Conservation (phyloP, 2,329 filamentous ascomycete genomes). For the Xylariales sp. region DNA sequence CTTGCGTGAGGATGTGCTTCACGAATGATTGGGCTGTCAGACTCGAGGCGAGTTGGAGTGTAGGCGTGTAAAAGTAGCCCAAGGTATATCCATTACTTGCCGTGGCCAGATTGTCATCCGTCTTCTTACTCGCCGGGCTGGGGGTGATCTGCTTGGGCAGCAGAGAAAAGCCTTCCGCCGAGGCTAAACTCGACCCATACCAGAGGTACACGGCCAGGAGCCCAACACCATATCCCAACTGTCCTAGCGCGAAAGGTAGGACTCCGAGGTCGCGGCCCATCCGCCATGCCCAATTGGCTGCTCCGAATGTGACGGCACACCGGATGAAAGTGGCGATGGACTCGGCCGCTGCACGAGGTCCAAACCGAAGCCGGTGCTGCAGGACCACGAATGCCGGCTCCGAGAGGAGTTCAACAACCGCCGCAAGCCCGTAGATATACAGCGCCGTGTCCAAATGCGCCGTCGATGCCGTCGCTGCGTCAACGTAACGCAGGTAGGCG, state of each 20-base stretch:
- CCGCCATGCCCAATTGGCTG: constrained; percentile 60
- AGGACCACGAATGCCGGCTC: constrained; percentile 89
- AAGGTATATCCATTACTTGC: constrained; percentile 39
- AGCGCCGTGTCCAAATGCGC: constrained; percentile 58
- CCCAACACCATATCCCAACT: constrained; percentile 67
- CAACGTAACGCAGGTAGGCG: constrained; percentile 58
- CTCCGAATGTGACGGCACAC: constrained; percentile 68
- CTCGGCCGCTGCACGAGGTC: constrained; percentile 76
- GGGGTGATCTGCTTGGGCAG: constrained; percentile 39
- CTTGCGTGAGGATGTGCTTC: constrained; percentile 92
- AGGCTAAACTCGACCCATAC: constrained; percentile 54
- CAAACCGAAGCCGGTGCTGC: constrained; percentile 76
- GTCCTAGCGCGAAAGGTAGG: constrained; percentile 83
- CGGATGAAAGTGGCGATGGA: constrained; percentile 73
- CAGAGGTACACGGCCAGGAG: constrained; percentile 67
- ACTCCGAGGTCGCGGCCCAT: constrained; percentile 59
- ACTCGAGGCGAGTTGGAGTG: constrained; percentile 70
- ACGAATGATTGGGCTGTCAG: constrained; percentile 83
- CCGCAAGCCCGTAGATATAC: constrained; percentile 51
- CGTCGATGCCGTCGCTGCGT: constrained; percentile 45
- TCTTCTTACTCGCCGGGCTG: constrained; percentile 12
- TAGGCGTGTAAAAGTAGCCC: constrained; percentile 62
- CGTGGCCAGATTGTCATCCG: neutral
- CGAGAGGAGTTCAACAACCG: constrained; percentile 69
- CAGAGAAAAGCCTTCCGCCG: constrained; percentile 63